These are phyloP conservation scores for Yamadazyma taylorii DNA, from an alignment of 1,139 yeast genomes.

Conservation along the genomic window DNA sequence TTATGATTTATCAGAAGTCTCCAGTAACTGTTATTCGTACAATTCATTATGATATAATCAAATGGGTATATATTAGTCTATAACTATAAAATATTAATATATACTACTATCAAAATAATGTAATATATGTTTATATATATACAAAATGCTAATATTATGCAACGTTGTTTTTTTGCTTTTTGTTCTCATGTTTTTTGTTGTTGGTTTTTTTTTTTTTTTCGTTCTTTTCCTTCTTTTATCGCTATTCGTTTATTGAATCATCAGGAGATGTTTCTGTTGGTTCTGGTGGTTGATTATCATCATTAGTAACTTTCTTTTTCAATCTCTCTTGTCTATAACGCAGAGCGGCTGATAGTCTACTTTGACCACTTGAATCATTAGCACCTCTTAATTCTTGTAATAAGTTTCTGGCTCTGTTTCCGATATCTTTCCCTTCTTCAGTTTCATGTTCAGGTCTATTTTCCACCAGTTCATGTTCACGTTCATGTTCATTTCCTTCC, in stretches of 20 bases:
- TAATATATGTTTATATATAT: conserved; percentile 1
- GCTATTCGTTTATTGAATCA: background rate
- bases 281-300: conserved; percentile 3
- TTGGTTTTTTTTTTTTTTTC: too few species aligned
- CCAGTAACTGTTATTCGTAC: conserved; percentile 17
- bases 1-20: conserved; percentile 36
- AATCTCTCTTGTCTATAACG: conserved; percentile 39
- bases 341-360: conserved; percentile 32
- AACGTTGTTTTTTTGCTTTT: background rate
- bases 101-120: background rate
- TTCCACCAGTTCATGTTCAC: background rate
- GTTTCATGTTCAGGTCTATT: conserved; percentile 10
- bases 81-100: too few species aligned
- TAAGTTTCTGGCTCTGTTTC: conserved; percentile 59
- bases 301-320: conserved; percentile 9
- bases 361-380: conserved; percentile 17
- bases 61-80: too few species aligned
- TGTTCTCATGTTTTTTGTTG: background rate
- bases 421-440: conserved; percentile 43
- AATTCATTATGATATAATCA: conserved; percentile 15
- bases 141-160: conserved; percentile 6
- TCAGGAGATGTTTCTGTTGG: background rate
- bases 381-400: conserved; percentile 56
- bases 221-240: background rate
- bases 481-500: too few species aligned